These are phyloP conservation scores for Takashimella tepidaria DNA, from an alignment of 1,284 basidiomycete species.

Conservation along the genomic window DNA sequence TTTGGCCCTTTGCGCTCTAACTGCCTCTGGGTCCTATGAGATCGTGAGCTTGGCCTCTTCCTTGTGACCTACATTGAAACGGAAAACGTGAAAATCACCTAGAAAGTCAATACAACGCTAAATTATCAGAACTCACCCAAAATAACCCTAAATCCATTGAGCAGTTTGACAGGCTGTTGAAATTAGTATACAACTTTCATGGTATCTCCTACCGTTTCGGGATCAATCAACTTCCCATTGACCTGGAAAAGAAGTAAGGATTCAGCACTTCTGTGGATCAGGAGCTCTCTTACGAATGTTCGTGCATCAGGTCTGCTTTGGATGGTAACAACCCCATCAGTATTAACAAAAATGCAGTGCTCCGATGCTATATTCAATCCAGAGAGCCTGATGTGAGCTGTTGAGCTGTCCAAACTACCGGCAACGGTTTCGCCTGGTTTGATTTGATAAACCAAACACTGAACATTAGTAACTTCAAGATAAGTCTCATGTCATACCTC, in stretches of 20 bases:
- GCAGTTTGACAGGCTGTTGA: constrained; percentile 31
- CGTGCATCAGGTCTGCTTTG: constrained; percentile 71
- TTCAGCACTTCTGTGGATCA: too few species aligned
- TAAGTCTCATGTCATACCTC: constrained; percentile 29
- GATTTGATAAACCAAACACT: constrained; percentile 88
- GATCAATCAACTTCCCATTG: constrained; percentile 80
- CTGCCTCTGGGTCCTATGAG: constrained; percentile 65
- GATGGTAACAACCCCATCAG: constrained; percentile 76
- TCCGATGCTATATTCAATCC: constrained; percentile 86
- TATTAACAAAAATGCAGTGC: constrained; percentile 87
- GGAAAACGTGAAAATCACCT: constrained; percentile 91
- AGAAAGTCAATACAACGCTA: background rate
- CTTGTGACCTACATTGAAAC: constrained; percentile 70
- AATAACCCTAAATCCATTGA: constrained; percentile 92
- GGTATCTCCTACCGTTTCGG: constrained; percentile 58
- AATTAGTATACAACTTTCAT: background rate
- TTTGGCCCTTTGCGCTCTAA: constrained; percentile 79
- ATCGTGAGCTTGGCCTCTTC: background rate
- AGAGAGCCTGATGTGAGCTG: constrained; percentile 85
- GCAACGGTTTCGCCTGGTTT: constrained; percentile 82
- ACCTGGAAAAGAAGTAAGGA: too few species aligned
- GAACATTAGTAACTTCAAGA: background rate
- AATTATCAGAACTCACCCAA: constrained; percentile 50
- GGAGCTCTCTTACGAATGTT: constrained; percentile 56
- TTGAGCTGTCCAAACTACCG: constrained; percentile 72